phyloP scores from a whole-genome alignment of 2,329 filamentous ascomycete species.

The Tolypocladium amazonense region DNA sequence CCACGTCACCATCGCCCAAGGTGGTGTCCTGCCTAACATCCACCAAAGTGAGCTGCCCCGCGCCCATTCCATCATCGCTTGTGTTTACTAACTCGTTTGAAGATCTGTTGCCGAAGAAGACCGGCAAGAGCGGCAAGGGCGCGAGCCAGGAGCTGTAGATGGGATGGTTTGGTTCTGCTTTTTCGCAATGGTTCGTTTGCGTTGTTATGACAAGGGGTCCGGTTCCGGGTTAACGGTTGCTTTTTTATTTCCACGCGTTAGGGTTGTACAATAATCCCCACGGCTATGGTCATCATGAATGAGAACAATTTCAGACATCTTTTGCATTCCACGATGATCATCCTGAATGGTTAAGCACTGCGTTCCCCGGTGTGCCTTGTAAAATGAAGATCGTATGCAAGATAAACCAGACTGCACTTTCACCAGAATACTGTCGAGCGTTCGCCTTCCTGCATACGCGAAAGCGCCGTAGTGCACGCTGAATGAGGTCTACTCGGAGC shows the following conservation, averaged over 20 bases:
- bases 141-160: conserved; percentile 88
- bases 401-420: background rate
- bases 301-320: conserved; percentile 1
- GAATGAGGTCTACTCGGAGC: background rate
- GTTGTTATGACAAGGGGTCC: conserved; percentile 75
- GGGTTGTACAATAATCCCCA: conserved; percentile 67
- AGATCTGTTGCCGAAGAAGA: conserved; percentile 99
- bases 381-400: background rate
- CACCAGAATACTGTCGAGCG: background rate
- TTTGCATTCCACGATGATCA: background rate
- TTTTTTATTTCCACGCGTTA: conserved; percentile 35
- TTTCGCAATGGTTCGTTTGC: conserved; percentile 50
- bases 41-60: conserved; percentile 68
- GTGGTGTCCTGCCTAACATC: conserved; percentile 94
- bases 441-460: background rate
- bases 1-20: conserved; percentile 93
- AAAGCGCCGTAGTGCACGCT: background rate
- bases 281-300: conserved; percentile 57
- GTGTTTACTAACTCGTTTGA: conserved; percentile 26
- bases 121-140: conserved; percentile 85
- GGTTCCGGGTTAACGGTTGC: conserved; percentile 62
- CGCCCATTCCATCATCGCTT: background rate
- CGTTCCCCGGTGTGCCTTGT: background rate
- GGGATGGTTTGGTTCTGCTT: conserved; percentile 35
- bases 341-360: background rate